Base-by-base conservation (phyloP, 331 rosid species). In the Malus hybrid region DNA sequence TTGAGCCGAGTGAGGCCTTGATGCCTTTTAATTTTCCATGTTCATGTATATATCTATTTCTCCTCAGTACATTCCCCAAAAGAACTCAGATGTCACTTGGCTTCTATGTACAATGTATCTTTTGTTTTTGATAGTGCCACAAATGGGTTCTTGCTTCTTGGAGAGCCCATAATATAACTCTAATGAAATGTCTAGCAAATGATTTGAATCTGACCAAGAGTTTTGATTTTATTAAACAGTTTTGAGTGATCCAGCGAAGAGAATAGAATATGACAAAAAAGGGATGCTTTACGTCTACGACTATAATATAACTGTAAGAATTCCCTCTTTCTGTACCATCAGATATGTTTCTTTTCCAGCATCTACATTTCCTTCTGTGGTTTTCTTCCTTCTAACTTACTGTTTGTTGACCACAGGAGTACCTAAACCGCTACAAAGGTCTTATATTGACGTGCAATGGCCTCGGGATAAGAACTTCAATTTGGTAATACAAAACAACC, bases 381-480 rank as follows among this genome's bases (percentile, higher is more conserved):
- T 10, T 11, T 28, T 29, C 65, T 48, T 53, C 66, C 58, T 18
- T 73, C 48, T 42, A 58, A 69, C 20, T 52, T 74, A 28, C 22
- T 28, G 18, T 73, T 28, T 53, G 50, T 78, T 68, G 57, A 68
- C 39, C 78, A 81, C 89, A 95, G 99, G 99, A 95, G 79, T 92
- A 95, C 83, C 97, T 95, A 50, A 83, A 92, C 82, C 93, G 97
- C 56, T 84, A 92, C 88, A 95, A 92, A 85, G 96, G 99, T 64
- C 99, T 95, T 62, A 89, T 95, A 87, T 84, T 95, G 89, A 95
- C 99, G 3, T 95, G 99, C 81, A 95, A 92, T 76, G 99, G 99
- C 75, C 96, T 95, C 24, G 99, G 99, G 79, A 75, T 95, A 53
- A 90, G 85, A 85, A 97, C 89, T 73, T 88, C 97, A 16, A 85